A percentile compares a stretch with the other conserved stretches of the same genome.
Evolutionary conservation across 2,329 filamentous ascomycete genomes (phyloP).

Genomic region (Mycogone perniciosa): DNA sequence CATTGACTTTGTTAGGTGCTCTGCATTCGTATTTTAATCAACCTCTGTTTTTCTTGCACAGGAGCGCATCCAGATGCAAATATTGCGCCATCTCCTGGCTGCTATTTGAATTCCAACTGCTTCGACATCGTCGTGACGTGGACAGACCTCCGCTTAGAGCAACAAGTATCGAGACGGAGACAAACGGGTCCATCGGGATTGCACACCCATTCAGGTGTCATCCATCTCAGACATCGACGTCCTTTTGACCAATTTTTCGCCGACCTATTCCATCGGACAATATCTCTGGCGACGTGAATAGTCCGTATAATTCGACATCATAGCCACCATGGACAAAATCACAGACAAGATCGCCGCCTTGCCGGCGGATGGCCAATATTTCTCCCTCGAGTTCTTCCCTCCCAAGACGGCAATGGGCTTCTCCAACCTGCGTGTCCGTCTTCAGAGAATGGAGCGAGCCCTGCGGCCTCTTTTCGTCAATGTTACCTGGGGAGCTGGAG

Average conservation of each 20-base stretch:
- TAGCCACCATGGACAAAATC: constrained; percentile 67
- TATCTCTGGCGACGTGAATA: not conserved
- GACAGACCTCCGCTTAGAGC: too few relatives aligned
- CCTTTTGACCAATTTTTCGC: too few relatives aligned
- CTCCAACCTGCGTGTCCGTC: constrained; percentile 83
- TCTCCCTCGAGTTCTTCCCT: constrained; percentile 98
- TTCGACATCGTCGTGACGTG: too few relatives aligned
- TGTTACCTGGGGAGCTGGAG: constrained; percentile 95
- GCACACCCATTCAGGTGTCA: too few relatives aligned
- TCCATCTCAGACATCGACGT: too few relatives aligned
- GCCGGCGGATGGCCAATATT: constrained; percentile 74
- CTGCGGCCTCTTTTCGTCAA: constrained; percentile 91
- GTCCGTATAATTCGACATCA: not conserved
- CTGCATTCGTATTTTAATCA: not conserved
- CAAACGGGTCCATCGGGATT: too few relatives aligned
- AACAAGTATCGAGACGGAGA: too few relatives aligned
- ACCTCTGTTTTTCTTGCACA: too few relatives aligned
- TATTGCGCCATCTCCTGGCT: too few relatives aligned
- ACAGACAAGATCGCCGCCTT: constrained; percentile 92
- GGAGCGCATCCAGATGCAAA: too few relatives aligned
- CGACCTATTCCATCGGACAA: not conserved
- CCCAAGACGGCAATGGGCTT: constrained; percentile 96
- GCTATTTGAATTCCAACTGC: too few relatives aligned
- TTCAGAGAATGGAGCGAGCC: constrained; percentile 90
- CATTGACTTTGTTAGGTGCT: not conserved